Conservation (phyloP, 352 stramenopile species). For the Globisporangium polare region DNA sequence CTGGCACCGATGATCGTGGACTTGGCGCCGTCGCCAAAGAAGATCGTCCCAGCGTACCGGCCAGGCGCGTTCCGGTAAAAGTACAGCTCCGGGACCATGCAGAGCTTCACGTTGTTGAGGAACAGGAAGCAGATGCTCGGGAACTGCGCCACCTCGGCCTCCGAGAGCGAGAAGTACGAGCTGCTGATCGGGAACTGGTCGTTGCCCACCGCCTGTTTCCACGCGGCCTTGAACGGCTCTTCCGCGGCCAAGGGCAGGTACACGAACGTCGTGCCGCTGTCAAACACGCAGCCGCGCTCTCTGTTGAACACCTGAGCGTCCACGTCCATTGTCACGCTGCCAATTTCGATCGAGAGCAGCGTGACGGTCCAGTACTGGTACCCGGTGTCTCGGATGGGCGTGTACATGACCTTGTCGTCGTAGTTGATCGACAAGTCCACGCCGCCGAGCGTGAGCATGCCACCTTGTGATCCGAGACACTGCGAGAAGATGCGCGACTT, state of each 20-base stretch:
- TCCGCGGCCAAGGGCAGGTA: conserved; percentile 48
- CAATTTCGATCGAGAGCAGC: conserved; percentile 49
- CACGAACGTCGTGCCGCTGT: conserved; percentile 79
- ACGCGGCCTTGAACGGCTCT: conserved; percentile 40
- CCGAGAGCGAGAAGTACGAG: conserved; percentile 37
- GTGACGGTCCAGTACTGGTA: conserved; percentile 82
- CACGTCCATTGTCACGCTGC: conserved; percentile 27
- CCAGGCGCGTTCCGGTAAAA: conserved; percentile 30
- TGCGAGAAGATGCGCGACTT: conserved; percentile 89
- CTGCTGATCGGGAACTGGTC: conserved; percentile 40
- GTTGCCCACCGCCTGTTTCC: conserved; percentile 37
- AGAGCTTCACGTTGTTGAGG: conserved; percentile 52
- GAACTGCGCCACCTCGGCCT: conserved; percentile 26
- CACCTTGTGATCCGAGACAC: conserved; percentile 88
- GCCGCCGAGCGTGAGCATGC: conserved; percentile 91
- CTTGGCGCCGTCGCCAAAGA: conserved; percentile 57
- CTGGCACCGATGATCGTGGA: conserved; percentile 74
- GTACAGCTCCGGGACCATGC: conserved; percentile 46
- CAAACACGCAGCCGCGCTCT: conserved; percentile 67
- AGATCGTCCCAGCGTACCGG: conserved; percentile 61
- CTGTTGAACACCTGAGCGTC: conserved; percentile 45
- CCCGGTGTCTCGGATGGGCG: conserved; percentile 60
- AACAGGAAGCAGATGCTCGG: conserved; percentile 70
- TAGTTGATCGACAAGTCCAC: conserved; percentile 66
- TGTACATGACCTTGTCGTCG: conserved; percentile 82